Base-by-base conservation (phyloP, 1,139 yeast species). In the Geotrichum bryndzae region DNA sequence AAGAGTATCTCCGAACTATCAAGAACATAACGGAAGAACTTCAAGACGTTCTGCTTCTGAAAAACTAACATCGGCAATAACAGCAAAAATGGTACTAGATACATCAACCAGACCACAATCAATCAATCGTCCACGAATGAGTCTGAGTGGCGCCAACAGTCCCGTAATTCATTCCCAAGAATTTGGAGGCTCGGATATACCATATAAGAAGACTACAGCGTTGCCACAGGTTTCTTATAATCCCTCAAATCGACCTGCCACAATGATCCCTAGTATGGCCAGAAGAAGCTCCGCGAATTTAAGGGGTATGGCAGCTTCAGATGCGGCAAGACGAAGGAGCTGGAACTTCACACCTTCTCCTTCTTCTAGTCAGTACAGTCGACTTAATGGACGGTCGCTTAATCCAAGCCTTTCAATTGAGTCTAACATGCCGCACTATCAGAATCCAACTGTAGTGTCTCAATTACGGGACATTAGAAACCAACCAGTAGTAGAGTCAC, bases 401-500 rank as follows among this genome's bases (percentile, higher is more conserved):
- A 41, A n/a, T 41, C 48, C n/a, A 41, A 18, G 48, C 18, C n/a
- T 41, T 2, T n/a, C 48, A 41, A 13, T 41, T 41, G 46, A 38
- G 2, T 38, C 45, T 5, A 52, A 51, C 29, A 11, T 59, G 35
- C 59, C 59, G 22, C 62, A 56, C 31, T 56, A 60, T n/a, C 62
- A 60, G 27, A 45, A 31, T 18, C 59, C 62, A 27, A 60, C 62
- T n/a, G 57, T 54, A 13, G 57, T 52, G 25, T 60, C 62, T 23
- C 35, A 57, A 31, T 15, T 55, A 18, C 54, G 59, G n/a, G 61
- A 59, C 22, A 33, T 56, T 4, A 51, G 62, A 11, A 29, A 56
- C 45, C n/a, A 29, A 7, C 56, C n/a, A 2, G 22, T 51, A 10
- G 5, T 53, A 13, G 62, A 60, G 13, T 60, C 62, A 10, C 62